A percentile compares a stretch with the other conserved stretches of the same genome.
phyloP scores from a whole-genome alignment of 2,329 filamentous ascomycete species.

The Alternaria sp. region DNA sequence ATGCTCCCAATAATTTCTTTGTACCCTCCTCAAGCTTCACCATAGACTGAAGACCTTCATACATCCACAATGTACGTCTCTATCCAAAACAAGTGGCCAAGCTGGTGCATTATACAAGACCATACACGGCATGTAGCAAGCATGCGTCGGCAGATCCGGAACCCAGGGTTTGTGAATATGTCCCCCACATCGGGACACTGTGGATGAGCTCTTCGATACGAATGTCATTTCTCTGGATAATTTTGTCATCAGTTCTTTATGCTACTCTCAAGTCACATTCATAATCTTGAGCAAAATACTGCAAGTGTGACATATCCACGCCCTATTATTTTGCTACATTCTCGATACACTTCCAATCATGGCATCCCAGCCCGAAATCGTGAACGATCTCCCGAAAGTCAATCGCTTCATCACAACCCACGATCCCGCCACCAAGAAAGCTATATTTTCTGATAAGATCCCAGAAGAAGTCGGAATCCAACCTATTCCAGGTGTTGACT shows the following conservation, averaged over 20 bases:
- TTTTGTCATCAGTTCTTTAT: not conserved
- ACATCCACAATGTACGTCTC: not conserved
- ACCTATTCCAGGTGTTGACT: slow-evolving; percentile 44
- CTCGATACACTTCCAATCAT: slow-evolving; percentile 15
- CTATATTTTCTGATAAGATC: slow-evolving; percentile 44
- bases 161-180: not conserved
- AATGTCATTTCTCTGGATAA: not conserved
- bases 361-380: slow-evolving; percentile 20
- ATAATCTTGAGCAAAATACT: not conserved
- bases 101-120: not conserved
- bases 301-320: not conserved
- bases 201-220: not conserved
- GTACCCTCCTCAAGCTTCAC: not conserved
- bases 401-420: slow-evolving; percentile 52
- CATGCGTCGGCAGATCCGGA: slow-evolving; percentile 11
- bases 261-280: not conserved
- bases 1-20: not conserved
- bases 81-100: not conserved
- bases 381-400: slow-evolving; percentile 39
- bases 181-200: slow-evolving; percentile 22
- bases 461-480: slow-evolving; percentile 34
- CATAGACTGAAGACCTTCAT: not conserved
- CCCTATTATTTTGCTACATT: not conserved
- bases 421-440: slow-evolving; percentile 43
- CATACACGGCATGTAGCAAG: slow-evolving; percentile 1